phyloP scores from a whole-genome alignment of 441 rosid genomes.

The Gossypium trilobum region DNA sequence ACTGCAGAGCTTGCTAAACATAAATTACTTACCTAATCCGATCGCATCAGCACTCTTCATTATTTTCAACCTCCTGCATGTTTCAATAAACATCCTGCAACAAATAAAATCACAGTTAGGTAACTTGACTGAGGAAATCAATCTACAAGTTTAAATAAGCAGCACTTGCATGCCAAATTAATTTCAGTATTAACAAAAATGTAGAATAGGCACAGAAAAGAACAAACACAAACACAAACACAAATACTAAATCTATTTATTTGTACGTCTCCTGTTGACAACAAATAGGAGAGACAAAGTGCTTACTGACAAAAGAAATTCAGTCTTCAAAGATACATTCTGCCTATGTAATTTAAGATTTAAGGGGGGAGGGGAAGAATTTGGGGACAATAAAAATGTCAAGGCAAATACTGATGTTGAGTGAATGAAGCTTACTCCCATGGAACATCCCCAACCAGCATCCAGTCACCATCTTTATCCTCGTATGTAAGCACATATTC shows the following conservation, averaged over 20 bases:
- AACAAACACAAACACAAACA: neutral
- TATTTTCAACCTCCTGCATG: constrained; percentile 74
- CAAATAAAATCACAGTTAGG: constrained; percentile 12
- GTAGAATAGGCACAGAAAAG: neutral
- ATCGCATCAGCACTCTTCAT: constrained; percentile 88
- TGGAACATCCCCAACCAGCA: no score
- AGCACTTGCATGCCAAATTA: neutral
- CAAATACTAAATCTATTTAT: neutral
- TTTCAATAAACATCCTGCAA: constrained; percentile 66
- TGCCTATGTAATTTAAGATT: no score
- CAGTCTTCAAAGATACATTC: no score
- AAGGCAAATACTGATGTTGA: no score
- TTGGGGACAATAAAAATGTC: no score
- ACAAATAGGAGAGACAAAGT: neutral
- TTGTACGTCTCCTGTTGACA: neutral
- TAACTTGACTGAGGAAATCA: neutral
- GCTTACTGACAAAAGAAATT: neutral
- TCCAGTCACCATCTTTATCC: no score
- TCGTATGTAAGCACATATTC: no score
- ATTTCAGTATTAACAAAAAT: neutral
- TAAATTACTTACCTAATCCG: constrained; percentile 55
- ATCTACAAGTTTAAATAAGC: neutral
- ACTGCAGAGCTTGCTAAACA: neutral
- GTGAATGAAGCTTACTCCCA: no score
- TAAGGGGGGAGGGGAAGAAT: no score